Conservation (phyloP, 129 eudicot species). For the Rutidosis leptorrhynchoides region DNA sequence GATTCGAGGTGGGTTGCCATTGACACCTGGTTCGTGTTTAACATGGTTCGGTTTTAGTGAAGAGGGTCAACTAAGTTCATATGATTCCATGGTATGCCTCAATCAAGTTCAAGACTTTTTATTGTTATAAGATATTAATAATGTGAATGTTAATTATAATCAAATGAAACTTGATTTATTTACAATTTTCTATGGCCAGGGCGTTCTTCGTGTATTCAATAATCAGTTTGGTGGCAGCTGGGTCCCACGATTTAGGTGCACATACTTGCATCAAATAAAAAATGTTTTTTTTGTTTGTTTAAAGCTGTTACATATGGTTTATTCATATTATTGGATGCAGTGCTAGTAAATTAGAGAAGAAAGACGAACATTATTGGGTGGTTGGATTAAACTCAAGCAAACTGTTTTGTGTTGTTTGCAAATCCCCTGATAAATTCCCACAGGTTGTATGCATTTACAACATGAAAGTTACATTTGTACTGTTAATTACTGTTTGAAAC, state of each 20-base stretch:
- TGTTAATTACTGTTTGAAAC: not conserved
- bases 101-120: slow-evolving; percentile 7
- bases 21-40: slow-evolving; percentile 82
- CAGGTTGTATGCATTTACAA: slow-evolving; percentile 44
- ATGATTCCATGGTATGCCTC: slow-evolving; percentile 74
- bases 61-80: slow-evolving; percentile 87
- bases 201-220: slow-evolving; percentile 70
- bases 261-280: slow-evolving; percentile 21
- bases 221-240: slow-evolving; percentile 88
- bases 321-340: slow-evolving; percentile 28
- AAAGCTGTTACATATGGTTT: slow-evolving; percentile 7
- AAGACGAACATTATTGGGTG: slow-evolving; percentile 88
- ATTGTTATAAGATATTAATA: not conserved
- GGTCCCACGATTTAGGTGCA: slow-evolving; percentile 90
- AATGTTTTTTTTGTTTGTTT: slow-evolving; percentile 8
- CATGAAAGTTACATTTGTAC: not conserved
- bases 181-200: slow-evolving; percentile 48
- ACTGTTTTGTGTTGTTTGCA: slow-evolving; percentile 82
- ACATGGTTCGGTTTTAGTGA: slow-evolving; percentile 96
- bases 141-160: slow-evolving; percentile 1
- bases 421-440: slow-evolving; percentile 84
- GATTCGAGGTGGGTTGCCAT: slow-evolving; percentile 65
- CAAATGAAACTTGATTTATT: slow-evolving; percentile 7
- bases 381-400: slow-evolving; percentile 80
- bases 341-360: slow-evolving; percentile 67